Base-by-base conservation (phyloP, 257 asterid species). In the Solanum rostratum region DNA sequence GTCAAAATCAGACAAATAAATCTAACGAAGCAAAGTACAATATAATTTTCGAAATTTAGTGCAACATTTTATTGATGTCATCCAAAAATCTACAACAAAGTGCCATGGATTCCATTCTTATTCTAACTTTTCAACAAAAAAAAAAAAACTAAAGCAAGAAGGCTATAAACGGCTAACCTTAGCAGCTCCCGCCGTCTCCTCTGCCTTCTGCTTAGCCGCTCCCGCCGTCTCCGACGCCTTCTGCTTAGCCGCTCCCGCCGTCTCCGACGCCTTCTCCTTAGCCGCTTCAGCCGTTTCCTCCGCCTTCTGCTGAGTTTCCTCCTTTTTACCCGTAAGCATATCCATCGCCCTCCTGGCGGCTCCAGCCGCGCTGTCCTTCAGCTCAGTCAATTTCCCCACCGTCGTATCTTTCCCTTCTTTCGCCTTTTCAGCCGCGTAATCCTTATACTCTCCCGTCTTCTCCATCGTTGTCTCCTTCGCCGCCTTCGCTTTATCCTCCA, bases 241-340 rank as follows among this genome's bases (percentile, higher is more conserved):
- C 66, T 74, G 79, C 41, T 78, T 83, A 0, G 84, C 57, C 1
- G 41, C 66, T 12, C 16, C 84, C 0, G 39, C 43, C 0, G 87
- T 82, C 1, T 89, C 92, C 4, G 3, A 84, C 0, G 90, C 85
- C 76, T 85, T 92, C 66, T 89, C 74, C 19, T 86, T 90, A 0
- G 41, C 46, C 46, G 90, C 89, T 54, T 89, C 93, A 0, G 71
- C 87, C 0, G 91, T 85, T 65, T 91, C 94, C 0, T 11, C 84
- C 0, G 83, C 94, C 81, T 76, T 84, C 87, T 89, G 85, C 84
- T 85, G 85, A 0, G 92, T 85, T 81, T 92, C 94, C 15, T 92
- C 98, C 74, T 87, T 93, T 90, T 95, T 95, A 16, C 97, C 97
- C 0, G 95, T 91, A 4, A 95, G 13, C 71, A n/a, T 92, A n/a